Evolutionary conservation across 1,284 basidiomycete species (phyloP), one percentile per base, ranked within the genome.

Genomic region (Hypsizygus ulmarius): DNA sequence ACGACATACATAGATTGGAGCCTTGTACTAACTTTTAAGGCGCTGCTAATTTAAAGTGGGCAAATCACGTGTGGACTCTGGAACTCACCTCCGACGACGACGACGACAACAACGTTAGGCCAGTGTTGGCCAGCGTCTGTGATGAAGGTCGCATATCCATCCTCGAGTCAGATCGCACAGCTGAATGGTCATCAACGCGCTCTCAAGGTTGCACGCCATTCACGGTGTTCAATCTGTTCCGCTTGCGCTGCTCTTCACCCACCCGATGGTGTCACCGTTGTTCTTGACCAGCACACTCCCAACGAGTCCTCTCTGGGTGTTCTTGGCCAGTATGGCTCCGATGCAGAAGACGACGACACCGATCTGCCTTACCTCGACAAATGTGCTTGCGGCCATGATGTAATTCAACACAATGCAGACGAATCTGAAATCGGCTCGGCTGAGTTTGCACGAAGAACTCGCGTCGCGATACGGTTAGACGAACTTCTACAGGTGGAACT

Each of bases 401-500:
- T 84, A 50, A 68, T 67, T 34, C 77, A 81, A 34, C 89, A 92
- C 58, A 83, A 85, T 16, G 85, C 88, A 19, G 78, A 89, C 64
- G 76, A 79, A 49, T 64, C 67, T 14, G 67, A 66, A 39, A 62
- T 87, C 29, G 81, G 77, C 35, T 66, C 65, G 35, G 75, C 76
- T 32, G 88, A 90, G 63, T 84, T 85, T 62, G 68, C 67, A 27
- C 77, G 93, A 35, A 77, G 89, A 63, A 82, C 78, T 39, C 84
- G 84, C 55, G 82, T 92, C 6, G 93, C 91, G 2, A 78, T 90
- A 45, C 78, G 90, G 44, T 75, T 95, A 43, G 93, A 97, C 63
- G 90, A 94, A 67, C 65, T 92, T 44, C 70, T 95, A 35, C 81
- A 93, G 79, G 92, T 91, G 57, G 54, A 72, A 61, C 14, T 32